Percentiles rank a stretch among this genome's conserved stretches.
These are phyloP conservation scores for Phragmites australis DNA, from an alignment of 176 grass and related monocot species.

Conservation along the genomic window DNA sequence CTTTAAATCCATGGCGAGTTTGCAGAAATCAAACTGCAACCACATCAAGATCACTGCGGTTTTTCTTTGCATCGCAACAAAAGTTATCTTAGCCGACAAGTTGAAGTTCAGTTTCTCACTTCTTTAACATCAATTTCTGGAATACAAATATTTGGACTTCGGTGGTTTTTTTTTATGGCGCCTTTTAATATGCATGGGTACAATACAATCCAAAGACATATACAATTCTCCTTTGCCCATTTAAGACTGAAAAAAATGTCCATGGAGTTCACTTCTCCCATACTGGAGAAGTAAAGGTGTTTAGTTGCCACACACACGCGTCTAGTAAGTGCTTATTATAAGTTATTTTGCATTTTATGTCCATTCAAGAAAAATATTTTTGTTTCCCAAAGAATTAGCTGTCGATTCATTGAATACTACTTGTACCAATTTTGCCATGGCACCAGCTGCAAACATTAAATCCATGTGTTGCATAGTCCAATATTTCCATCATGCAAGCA, in stretches of 20 bases:
- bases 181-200: conserved; percentile 11
- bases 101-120: not conserved
- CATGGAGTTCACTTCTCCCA: conserved; percentile 24
- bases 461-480: conserved; percentile 43
- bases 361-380: not conserved
- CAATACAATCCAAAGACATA: conserved; percentile 15
- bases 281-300: conserved; percentile 35
- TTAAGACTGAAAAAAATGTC: conserved; percentile 2
- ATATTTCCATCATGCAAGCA: conserved; percentile 32
- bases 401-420: conserved; percentile 47
- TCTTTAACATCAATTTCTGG: conserved; percentile 1
- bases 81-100: not conserved
- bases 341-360: not conserved
- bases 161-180: not conserved
- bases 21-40: not conserved
- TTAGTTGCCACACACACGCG: conserved; percentile 22
- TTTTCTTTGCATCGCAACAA: not conserved
- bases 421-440: conserved; percentile 38
- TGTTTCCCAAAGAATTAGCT: conserved; percentile 14
- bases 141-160: not conserved
- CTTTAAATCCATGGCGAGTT: not conserved
- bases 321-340: conserved; percentile 10
- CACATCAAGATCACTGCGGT: not conserved
- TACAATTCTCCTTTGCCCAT: not conserved
- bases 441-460: conserved; percentile 57